Base-by-base conservation (phyloP, 768 basidiomycete genomes). In the Cystofilobasidium macerans region DNA sequence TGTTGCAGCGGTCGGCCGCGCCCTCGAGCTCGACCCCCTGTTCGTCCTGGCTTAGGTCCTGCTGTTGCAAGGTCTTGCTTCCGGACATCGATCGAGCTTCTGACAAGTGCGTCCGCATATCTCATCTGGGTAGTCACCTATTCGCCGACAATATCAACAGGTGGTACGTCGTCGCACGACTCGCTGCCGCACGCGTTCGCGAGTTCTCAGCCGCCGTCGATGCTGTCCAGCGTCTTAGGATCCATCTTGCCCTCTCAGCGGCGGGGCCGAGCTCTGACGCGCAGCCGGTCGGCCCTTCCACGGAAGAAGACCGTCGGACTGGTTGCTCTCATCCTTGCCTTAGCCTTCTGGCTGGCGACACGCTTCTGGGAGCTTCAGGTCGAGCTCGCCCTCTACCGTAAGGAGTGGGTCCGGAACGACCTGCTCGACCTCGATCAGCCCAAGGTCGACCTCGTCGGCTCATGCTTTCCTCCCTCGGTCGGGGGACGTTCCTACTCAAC, bases 341-440 rank as follows among this genome's bases (percentile, higher is more conserved):
- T 42, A 20, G 79, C 78, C 0, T 76, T 84, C 58, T 80, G 82
- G 71, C 72, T 84, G 53, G 87, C 86, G 76, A 64, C 68, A 53
- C 69, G 70, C 47, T 62, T 54, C 24, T 78, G 75, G 70, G 87
- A 94, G 76, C 82, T 88, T 3, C 90, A 95, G 76, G 77, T 95
- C 71, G 92, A 95, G 76, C 77, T 93, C 47, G 79, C 86, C 30
- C 83, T 90, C 72, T 92, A 89, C 77, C 79, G 81, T 36, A 82
- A 86, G 32, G 78, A 78, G 45, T 95, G 92, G 89, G 79, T 92
- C 56, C 77, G 81, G 45, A 75, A 78, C 47, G 86, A 91, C 70
- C 82, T 94, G n/a, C 79, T 82, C n/a, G 76, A 81, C 13, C 74
- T 87, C 7, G 76, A 26, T 26, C 32, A 63, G 14, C 67, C 84